A percentile compares a stretch with the other conserved stretches of the same genome.
phyloP scores from a whole-genome alignment of 345 rosid genomes.

The Gossypium sturtianum region DNA sequence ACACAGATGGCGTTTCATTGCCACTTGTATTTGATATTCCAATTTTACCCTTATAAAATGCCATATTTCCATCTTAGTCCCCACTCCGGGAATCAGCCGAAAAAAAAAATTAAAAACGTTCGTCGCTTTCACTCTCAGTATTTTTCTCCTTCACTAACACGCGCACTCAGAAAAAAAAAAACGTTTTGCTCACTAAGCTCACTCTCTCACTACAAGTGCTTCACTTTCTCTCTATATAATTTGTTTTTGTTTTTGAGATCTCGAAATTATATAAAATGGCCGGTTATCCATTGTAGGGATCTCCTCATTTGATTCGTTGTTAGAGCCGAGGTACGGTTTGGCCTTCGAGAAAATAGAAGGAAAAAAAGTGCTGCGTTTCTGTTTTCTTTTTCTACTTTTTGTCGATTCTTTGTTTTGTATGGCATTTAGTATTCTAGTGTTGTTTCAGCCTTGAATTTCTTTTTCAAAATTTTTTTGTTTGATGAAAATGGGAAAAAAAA shows the following conservation, averaged over 20 bases:
- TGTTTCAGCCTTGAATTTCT: neutral
- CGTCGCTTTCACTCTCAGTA: constrained; percentile 6
- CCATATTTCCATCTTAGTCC: neutral
- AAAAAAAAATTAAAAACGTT: neutral
- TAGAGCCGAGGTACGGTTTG: constrained; percentile 6
- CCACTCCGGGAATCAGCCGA: no score
- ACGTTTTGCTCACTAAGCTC: neutral
- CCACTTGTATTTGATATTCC: neutral
- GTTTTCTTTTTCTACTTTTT: neutral
- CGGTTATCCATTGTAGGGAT: neutral
- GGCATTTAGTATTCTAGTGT: neutral
- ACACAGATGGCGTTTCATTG: neutral
- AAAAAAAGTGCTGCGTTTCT: neutral
- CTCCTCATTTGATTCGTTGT: neutral
- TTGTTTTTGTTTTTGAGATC: neutral
- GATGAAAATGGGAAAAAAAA: neutral
- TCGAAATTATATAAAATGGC: constrained; percentile 10
- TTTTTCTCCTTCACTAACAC: neutral
- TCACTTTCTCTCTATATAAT: neutral
- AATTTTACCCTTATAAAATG: neutral
- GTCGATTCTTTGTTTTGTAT: neutral
- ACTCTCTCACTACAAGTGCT: neutral
- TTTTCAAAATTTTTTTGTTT: neutral
- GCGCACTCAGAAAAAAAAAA: neutral
- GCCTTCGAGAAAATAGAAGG: constrained; percentile 3